Evolutionary conservation across 495 filamentous ascomycete species (phyloP).

Genomic region (Penicillium canescens): DNA sequence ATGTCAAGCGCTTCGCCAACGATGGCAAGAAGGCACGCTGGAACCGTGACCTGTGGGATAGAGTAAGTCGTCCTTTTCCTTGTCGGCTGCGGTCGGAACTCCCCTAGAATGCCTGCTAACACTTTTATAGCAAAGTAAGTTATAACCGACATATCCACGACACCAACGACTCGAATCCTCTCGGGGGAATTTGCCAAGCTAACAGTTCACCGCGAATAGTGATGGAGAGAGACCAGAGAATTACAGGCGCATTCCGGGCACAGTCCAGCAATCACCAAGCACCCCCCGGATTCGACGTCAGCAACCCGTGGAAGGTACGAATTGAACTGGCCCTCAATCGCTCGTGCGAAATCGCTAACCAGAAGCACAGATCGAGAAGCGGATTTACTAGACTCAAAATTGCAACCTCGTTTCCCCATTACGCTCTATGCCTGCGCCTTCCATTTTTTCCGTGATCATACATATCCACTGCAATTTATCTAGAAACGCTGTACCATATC

Average conservation of each 20-base stretch:
- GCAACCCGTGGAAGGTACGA: constrained; percentile 89
- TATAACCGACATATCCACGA: constrained; percentile 5
- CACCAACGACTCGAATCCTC: not conserved
- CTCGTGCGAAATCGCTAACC: constrained; percentile 12
- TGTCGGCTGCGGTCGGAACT: constrained; percentile 36
- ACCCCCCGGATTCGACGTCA: constrained; percentile 87
- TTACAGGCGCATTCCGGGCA: constrained; percentile 83
- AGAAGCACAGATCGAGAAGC: constrained; percentile 37
- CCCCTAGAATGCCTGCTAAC: constrained; percentile 39
- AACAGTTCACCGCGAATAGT: constrained; percentile 55
- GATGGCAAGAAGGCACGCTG: constrained; percentile 84
- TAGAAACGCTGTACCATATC: constrained; percentile 32
- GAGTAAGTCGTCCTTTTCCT: constrained; percentile 55
- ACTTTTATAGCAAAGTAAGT: constrained; percentile 70
- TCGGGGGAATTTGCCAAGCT: not conserved
- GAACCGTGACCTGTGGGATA: constrained; percentile 90
- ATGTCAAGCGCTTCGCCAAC: constrained; percentile 76
- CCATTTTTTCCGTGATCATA: constrained; percentile 19
- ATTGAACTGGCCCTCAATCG: not conserved
- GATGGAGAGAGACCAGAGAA: constrained; percentile 92
- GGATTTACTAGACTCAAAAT: constrained; percentile 38
- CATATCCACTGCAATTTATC: constrained; percentile 29
- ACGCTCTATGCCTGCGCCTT: constrained; percentile 23
- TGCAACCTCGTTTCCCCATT: constrained; percentile 24
- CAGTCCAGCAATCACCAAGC: constrained; percentile 80